A percentile compares a stretch with the other conserved stretches of the same genome.
Conservation (phyloP, 78 protist genomes). For the slime mould (Dictyostelium discoideum) region DNA sequence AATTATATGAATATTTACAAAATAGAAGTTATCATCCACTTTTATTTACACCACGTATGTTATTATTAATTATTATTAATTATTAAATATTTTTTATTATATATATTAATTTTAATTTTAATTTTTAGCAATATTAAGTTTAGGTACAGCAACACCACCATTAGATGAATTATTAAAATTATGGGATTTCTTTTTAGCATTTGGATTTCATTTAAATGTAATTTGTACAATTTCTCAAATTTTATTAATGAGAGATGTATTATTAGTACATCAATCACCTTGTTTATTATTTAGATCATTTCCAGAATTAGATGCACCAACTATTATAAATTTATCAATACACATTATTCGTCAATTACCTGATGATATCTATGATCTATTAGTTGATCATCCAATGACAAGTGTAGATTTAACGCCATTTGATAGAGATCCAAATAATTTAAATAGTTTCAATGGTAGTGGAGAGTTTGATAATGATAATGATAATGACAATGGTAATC, state of each 20-base stretch:
- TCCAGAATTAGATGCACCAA: slow-evolving; percentile 67
- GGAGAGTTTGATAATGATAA: background rate
- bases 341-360: slow-evolving; percentile 69
- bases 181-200: slow-evolving; percentile 91
- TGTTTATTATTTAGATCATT: slow-evolving; percentile 72
- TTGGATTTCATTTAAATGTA: slow-evolving; percentile 86
- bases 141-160: slow-evolving; percentile 83
- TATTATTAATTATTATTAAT: background rate
- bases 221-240: slow-evolving; percentile 82
- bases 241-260: slow-evolving; percentile 69
- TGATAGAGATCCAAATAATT: background rate
- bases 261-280: slow-evolving; percentile 70
- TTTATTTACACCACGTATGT: slow-evolving; percentile 48
- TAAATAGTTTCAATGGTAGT: background rate
- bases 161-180: slow-evolving; percentile 80
- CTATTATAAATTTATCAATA: slow-evolving; percentile 49
- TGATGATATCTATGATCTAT: slow-evolving; percentile 55
- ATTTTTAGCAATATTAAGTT: slow-evolving; percentile 63
- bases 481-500: background rate
- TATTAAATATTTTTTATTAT: background rate
- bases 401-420: background rate
- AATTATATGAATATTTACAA: slow-evolving; percentile 59
- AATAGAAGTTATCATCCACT: slow-evolving; percentile 35
- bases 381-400: slow-evolving; percentile 62
- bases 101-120: background rate